Conservation (phyloP, 1,284 basidiomycete genomes). For the Marasmius sp. region DNA sequence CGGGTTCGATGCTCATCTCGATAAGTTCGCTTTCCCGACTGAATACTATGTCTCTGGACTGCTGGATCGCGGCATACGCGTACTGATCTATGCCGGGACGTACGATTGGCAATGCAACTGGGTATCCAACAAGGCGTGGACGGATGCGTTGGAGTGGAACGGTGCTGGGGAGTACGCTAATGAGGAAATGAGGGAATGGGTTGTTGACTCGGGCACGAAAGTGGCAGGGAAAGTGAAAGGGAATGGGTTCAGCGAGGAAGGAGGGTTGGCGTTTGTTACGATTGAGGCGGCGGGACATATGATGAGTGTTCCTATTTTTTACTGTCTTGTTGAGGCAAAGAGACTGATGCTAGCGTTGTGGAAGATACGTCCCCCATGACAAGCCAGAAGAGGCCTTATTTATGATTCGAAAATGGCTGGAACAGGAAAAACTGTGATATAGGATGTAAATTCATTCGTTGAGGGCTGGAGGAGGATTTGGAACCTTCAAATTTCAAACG, state of each 20-base stretch:
- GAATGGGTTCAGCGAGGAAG: slow-evolving; percentile 36
- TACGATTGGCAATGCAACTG: slow-evolving; percentile 83
- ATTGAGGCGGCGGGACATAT: slow-evolving; percentile 69
- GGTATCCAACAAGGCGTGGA: slow-evolving; percentile 75
- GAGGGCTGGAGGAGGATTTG: no score
- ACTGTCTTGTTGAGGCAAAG: slow-evolving; percentile 5
- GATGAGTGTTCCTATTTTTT: slow-evolving; percentile 45
- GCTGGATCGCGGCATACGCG: slow-evolving; percentile 69
- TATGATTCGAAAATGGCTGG: slow-evolving; percentile 63
- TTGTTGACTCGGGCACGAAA: slow-evolving; percentile 43
- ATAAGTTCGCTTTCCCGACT: slow-evolving; percentile 59
- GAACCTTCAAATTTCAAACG: no score
- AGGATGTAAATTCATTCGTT: no score
- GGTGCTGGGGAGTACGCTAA: slow-evolving; percentile 52
- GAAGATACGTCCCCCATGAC: slow-evolving; percentile 59
- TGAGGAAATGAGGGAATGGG: slow-evolving; percentile 60
- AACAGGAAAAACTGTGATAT: slow-evolving; percentile 37
- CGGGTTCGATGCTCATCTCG: slow-evolving; percentile 51
- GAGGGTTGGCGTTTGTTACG: slow-evolving; percentile 62
- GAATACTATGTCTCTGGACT: slow-evolving; percentile 70
- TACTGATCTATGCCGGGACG: slow-evolving; percentile 79
- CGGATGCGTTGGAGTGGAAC: slow-evolving; percentile 73
- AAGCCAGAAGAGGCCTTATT: slow-evolving; percentile 59
- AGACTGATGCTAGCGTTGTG: slow-evolving; percentile 22
- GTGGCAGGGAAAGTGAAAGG: slow-evolving; percentile 60